Conservation (phyloP, 108 stramenopile species). For the Cyclotella baltica region DNA sequence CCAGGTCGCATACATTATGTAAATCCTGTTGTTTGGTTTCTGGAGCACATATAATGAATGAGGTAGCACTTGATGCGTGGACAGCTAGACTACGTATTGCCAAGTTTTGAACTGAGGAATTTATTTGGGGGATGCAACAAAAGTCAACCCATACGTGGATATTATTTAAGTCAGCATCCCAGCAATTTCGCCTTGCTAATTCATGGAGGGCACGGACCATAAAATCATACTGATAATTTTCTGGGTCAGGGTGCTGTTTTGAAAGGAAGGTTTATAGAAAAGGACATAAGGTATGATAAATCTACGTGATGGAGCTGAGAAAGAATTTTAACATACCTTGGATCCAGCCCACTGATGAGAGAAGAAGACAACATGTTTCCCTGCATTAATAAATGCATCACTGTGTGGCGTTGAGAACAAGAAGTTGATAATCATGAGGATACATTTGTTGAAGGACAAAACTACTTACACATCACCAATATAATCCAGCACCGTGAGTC, state of each 20-base stretch:
- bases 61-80: conserved; percentile 44
- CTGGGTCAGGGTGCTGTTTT: conserved; percentile 55
- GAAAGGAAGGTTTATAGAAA: no score
- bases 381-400: conserved; percentile 46
- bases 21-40: conserved; percentile 37
- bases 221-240: conserved; percentile 23
- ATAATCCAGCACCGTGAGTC: conserved; percentile 50
- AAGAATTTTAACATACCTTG: no score
- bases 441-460: no score
- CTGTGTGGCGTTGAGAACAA: not conserved
- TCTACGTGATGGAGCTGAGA: no score
- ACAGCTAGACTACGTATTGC: conserved; percentile 43
- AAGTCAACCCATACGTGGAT: conserved; percentile 52
- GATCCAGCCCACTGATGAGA: conserved; percentile 53
- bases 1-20: conserved; percentile 31
- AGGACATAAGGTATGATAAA: no score
- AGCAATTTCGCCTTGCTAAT: conserved; percentile 30
- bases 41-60: conserved; percentile 46
- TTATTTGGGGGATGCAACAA: conserved; percentile 48
- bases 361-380: conserved; percentile 50
- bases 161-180: conserved; percentile 37
- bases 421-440: no score
- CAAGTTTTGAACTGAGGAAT: conserved; percentile 40
- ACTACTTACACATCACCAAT: conserved; percentile 29
- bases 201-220: conserved; percentile 38